Evolutionary conservation across 306 rosid species (phyloP).

Genomic region (Castanea crenata): DNA sequence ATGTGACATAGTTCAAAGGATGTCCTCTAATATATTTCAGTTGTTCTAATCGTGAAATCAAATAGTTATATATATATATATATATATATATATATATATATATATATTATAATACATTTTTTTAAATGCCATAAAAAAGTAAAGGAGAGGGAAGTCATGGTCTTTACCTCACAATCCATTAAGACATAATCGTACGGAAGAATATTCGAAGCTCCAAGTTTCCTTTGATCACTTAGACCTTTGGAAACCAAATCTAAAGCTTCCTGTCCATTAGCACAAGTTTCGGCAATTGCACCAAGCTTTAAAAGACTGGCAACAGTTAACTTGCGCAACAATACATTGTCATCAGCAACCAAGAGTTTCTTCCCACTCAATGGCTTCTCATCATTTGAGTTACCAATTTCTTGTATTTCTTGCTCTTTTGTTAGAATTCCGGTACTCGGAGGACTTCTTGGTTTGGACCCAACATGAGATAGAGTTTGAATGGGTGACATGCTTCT

Average conservation of each 20-base stretch:
- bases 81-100: too few species aligned
- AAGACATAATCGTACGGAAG: slow-evolving; percentile 68
- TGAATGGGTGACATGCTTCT: slow-evolving; percentile 8
- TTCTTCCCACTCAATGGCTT: slow-evolving; percentile 54
- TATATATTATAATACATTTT: too few species aligned
- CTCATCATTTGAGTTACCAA: neutral
- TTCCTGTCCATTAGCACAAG: slow-evolving; percentile 58
- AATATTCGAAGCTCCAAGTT: slow-evolving; percentile 8
- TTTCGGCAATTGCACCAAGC: slow-evolving; percentile 56
- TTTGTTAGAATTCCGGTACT: neutral
- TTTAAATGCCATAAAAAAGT: too few species aligned
- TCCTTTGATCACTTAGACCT: slow-evolving; percentile 24
- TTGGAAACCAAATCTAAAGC: slow-evolving; percentile 43
- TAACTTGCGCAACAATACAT: slow-evolving; percentile 21
- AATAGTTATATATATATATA: too few species aligned
- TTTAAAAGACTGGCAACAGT: slow-evolving; percentile 19
- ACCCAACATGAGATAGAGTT: neutral
- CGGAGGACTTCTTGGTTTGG: slow-evolving; percentile 8
- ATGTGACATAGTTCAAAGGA: too few species aligned
- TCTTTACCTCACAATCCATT: slow-evolving; percentile 77
- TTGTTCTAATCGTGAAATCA: too few species aligned
- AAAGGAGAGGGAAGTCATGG: neutral
- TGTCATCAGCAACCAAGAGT: slow-evolving; percentile 69
- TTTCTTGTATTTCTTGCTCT: slow-evolving; percentile 32
- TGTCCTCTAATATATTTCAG: too few species aligned